Evolutionary conservation across 2,329 filamentous ascomycete genomes (phyloP), one percentile per base, ranked within the genome.

Genomic region (Xylariales sp.): DNA sequence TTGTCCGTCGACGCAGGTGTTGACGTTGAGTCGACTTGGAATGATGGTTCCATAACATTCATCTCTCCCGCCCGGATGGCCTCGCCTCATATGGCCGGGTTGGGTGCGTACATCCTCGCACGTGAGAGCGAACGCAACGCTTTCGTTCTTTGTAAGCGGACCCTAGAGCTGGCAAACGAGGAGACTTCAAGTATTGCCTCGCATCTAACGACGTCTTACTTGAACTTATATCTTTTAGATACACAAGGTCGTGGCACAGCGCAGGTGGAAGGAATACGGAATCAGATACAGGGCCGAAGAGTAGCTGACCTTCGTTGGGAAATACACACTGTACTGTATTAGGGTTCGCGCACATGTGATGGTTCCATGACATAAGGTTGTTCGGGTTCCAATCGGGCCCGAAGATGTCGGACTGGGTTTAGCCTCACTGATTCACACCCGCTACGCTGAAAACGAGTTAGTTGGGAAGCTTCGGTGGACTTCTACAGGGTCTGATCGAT

Each of bases 11-110:
- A n/a, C n/a, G n/a, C n/a, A n/a, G n/a, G n/a, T n/a, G n/a, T n/a
- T n/a, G n/a, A n/a, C n/a, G n/a, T n/a, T n/a, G n/a, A n/a, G n/a
- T 68, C 63, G n/a, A 58, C 70, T 0, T 70, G 60, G 54, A 58
- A 55, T 36, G 57, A 63, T 38, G 61, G 53, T 12, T 61, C 65
- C 32, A 59, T 38, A 1, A 54, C 46, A 34, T 49, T 67, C 58
- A 43, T 76, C 63, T 62, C 67, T 4, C 68, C 68, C 32, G 71
- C 69, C 3, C 70, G 66, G 11, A 69, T 69, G 65, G 61, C 67
- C 4, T 46, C 54, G 10, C 68, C 68, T 12, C 66, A 70, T 38
- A 54, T 71, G 40, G 56, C 62, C 3, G 68, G 68, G 5, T 58
- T 71, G 12, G 66, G 43, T 22, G 66, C 67, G 29, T 71, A 71